Evolutionary conservation across 306 rosid genomes (phyloP).

Genomic region (Cucurbita moschata): DNA sequence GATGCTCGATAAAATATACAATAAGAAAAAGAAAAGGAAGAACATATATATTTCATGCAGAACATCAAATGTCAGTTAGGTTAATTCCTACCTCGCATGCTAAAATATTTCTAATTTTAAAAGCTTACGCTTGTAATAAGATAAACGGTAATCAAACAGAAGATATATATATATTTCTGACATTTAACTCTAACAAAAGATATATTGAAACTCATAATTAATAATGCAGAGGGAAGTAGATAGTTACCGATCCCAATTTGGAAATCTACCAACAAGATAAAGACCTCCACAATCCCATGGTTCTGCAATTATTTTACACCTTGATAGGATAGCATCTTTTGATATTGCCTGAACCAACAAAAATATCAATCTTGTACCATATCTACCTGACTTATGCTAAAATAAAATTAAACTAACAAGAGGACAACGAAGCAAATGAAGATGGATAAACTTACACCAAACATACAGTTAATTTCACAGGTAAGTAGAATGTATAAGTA

Average conservation of each 20-base stretch:
- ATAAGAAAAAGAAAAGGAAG: background rate
- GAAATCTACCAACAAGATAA: constrained; percentile 88
- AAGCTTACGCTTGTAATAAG: background rate
- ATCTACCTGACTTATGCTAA: background rate
- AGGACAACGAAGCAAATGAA: background rate
- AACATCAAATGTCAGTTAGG: background rate
- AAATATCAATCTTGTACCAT: background rate
- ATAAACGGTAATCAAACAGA: background rate
- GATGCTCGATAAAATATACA: background rate
- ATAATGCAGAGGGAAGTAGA: background rate
- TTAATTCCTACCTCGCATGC: background rate
- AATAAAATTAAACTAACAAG: background rate
- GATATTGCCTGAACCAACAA: constrained; percentile 63
- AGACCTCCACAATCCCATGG: constrained; percentile 99
- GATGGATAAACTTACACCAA: background rate
- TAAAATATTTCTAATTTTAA: background rate
- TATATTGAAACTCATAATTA: background rate
- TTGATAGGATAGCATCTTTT: constrained; percentile 67
- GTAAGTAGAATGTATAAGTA: background rate
- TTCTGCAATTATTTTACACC: constrained; percentile 92
- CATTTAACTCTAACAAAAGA: background rate
- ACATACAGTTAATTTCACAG: background rate
- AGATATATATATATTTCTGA: background rate
- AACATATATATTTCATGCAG: background rate
- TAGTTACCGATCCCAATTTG: constrained; percentile 92